Conservation (phyloP, 176 grass and related monocot genomes). For the Aegilops umbellulata region DNA sequence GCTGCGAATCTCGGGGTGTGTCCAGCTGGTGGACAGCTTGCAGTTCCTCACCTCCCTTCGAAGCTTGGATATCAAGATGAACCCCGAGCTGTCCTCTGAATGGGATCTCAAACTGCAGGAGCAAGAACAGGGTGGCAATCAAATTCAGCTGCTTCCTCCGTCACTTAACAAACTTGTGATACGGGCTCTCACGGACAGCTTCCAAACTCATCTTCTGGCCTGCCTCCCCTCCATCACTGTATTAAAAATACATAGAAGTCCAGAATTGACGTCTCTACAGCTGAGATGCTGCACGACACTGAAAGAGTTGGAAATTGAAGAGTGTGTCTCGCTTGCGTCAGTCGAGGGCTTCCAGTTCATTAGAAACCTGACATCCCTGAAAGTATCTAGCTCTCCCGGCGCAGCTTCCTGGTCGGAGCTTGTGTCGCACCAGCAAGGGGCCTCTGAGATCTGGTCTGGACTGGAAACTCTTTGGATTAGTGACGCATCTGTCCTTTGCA, state of each 20-base stretch:
- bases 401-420: too few species aligned
- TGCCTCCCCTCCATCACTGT: background rate
- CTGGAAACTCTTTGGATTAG: background rate
- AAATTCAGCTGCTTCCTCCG: background rate
- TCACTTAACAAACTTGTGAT: background rate
- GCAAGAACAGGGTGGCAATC: background rate
- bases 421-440: background rate
- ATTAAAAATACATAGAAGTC: background rate
- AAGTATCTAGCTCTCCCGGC: fast-evolving
- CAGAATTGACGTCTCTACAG: background rate
- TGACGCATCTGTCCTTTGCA: background rate
- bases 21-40: slow-evolving; percentile 18
- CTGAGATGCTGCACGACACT: background rate
- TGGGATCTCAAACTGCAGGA: background rate
- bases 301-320: background rate
- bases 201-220: background rate
- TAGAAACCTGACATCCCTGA: background rate
- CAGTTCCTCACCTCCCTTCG: background rate
- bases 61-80: background rate
- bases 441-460: background rate
- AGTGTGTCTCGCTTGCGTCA: fast-evolving
- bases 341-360: background rate
- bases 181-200: background rate
- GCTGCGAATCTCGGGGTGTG: background rate
- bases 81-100: background rate